Percentiles rank a stretch among this genome's conserved stretches.
These are phyloP conservation scores for Smallanthus sonchifolius DNA, from an alignment of 129 eudicot species.

Conservation along the genomic window DNA sequence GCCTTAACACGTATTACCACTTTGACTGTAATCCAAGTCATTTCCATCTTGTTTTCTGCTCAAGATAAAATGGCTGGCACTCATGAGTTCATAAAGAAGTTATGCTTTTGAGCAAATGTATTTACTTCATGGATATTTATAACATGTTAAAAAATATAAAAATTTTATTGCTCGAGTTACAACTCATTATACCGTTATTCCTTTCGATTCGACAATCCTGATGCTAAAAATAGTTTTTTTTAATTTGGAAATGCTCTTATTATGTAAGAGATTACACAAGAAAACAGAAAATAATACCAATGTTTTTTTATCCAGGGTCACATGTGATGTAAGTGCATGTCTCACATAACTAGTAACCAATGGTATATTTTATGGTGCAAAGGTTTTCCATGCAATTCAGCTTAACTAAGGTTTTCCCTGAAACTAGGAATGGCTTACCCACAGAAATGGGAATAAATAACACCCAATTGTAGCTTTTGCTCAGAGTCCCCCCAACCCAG, in stretches of 20 bases:
- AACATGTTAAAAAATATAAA: not conserved
- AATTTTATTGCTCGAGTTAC: not conserved
- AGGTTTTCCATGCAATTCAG: too few species aligned
- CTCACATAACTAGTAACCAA: conserved; percentile 21
- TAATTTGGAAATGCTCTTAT: not conserved
- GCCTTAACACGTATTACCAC: conserved; percentile 29
- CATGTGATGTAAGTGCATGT: conserved; percentile 33
- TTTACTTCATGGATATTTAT: not conserved
- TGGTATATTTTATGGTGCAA: not conserved
- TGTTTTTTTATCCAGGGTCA: not conserved
- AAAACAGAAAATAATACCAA: not conserved
- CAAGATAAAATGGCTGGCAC: conserved; percentile 28
- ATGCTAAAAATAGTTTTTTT: not conserved
- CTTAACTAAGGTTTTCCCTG: not conserved
- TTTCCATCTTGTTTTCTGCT: conserved; percentile 26
- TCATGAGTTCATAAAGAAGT: conserved; percentile 17
- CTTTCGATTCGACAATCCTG: not conserved
- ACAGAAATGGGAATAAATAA: conserved; percentile 38
- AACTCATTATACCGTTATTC: not conserved
- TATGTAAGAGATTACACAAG: not conserved
- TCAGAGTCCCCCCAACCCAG: conserved; percentile 24
- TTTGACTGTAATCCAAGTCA: conserved; percentile 31
- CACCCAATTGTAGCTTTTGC: conserved; percentile 36
- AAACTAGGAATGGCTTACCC: conserved; percentile 31
- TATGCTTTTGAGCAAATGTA: conserved; percentile 7